Evolutionary conservation across 2,329 filamentous ascomycete genomes (phyloP).

Genomic region (Penicillium sp.): DNA sequence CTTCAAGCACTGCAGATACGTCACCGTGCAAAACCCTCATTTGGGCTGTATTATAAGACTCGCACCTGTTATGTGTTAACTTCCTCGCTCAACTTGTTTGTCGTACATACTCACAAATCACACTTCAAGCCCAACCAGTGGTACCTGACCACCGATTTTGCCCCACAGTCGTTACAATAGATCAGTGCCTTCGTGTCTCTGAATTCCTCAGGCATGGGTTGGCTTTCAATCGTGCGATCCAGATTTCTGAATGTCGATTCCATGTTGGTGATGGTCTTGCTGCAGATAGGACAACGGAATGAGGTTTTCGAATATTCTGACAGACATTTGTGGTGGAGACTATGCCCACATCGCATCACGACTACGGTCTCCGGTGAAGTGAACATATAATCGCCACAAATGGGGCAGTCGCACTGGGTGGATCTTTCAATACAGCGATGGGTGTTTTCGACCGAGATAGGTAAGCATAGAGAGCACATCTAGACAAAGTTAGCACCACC

Average conservation of each 20-base stretch:
- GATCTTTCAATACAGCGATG: conserved; percentile 94
- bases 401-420: conserved; percentile 92
- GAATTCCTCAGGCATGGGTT: conserved; percentile 89
- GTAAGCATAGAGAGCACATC: conserved; percentile 91
- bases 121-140: conserved; percentile 96
- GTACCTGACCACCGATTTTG: conserved; percentile 78
- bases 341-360: conserved; percentile 93
- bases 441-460: conserved; percentile 74
- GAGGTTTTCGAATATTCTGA: conserved; percentile 81
- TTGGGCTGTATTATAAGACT: conserved; percentile 47
- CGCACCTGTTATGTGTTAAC: conserved; percentile 34
- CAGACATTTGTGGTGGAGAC: conserved; percentile 88
- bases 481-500: conserved; percentile 34
- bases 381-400: conserved; percentile 95
- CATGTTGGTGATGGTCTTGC: conserved; percentile 96
- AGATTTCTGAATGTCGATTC: conserved; percentile 88
- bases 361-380: conserved; percentile 83
- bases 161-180: conserved; percentile 91
- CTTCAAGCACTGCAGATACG: conserved; percentile 22
- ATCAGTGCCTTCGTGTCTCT: conserved; percentile 73
- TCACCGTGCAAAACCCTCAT: conserved; percentile 38
- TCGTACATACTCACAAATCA: conserved; percentile 44
- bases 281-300: conserved; percentile 96
- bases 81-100: background rate
- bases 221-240: conserved; percentile 76